Evolutionary conservation across 139 green algal genomes (phyloP), one percentile per base, ranked within the genome.

Genomic region (Mesostigma viride): DNA sequence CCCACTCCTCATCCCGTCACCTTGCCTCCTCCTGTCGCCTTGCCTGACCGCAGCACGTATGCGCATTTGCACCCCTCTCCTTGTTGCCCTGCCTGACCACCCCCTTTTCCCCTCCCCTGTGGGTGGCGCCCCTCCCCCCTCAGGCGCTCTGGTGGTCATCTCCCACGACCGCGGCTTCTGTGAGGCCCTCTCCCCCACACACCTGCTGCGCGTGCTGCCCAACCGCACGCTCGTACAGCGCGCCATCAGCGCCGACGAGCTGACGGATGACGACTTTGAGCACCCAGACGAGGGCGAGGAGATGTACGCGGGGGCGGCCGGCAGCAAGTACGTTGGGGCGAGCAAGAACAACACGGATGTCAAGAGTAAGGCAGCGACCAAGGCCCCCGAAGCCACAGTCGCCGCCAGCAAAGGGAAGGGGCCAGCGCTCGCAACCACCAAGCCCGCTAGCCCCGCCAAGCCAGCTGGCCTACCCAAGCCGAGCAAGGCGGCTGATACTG

Each of bases 161-260:
- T 58, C 57, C 2, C 74, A 81, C 74, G 69, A 76, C 58, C 61
- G 56, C 8, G 74, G 26, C 5, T 81, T 81, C 34, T 71, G 58
- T 35, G 58, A 74, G n/a, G 45, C 65, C 14, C 27, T 81, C 1
- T 11, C 71, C 20, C 74, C 74, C 31, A 81, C 64, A 14, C 74
- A 81, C 67, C 58, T 81, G 27, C 32, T 70, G 33, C 58, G 65
- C 26, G 64, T 81, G 5, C 51, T 46, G 51, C 51, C 51, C 47
- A 6, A 28, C 24, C 47, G 65, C 4, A 48, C 22, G 24, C 22
- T 65, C 24, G 65, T 14, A 14, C 17, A 66, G 34, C 8, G 34
- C 8, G 8, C 58, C 32, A 57, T 14, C 14, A 66, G 58, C 28
- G 17, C 6, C 34, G 59, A 24, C 31, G 64, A 70, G 64, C 46